phyloP scores from a whole-genome alignment of 345 rosid species.

The Cardamine chenopodiifolia region DNA sequence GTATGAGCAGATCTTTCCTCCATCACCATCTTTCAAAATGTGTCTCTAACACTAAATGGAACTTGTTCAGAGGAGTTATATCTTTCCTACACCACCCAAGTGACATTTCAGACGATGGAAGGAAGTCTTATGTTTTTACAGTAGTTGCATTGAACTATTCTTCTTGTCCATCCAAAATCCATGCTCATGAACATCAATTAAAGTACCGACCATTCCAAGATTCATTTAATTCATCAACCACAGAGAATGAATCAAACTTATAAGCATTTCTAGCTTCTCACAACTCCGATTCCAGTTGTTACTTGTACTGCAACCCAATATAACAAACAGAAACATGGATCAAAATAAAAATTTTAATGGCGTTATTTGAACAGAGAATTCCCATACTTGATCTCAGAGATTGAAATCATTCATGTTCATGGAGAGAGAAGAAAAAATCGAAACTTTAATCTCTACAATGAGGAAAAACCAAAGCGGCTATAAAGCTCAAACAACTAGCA shows the following conservation, averaged over 20 bases:
- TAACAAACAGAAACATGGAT: background rate
- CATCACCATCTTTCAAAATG: background rate
- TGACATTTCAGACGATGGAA: slow-evolving; percentile 46
- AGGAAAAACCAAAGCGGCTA: background rate
- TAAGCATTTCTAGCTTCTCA: background rate
- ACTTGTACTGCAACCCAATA: background rate
- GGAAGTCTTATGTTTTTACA: slow-evolving; percentile 16
- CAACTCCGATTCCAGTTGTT: background rate
- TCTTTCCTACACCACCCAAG: slow-evolving; percentile 53
- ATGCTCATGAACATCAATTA: slow-evolving; percentile 45
- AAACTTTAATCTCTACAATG: slow-evolving; percentile 16
- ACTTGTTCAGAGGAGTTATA: slow-evolving; percentile 49
- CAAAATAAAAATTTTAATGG: slow-evolving; percentile 12
- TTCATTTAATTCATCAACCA: background rate
- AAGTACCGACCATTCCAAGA: slow-evolving; percentile 23
- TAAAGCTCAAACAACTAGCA: background rate
- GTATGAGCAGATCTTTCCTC: slow-evolving; percentile 24
- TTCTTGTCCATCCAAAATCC: slow-evolving; percentile 35
- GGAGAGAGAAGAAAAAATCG: background rate
- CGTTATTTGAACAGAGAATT: background rate
- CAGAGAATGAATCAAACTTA: background rate
- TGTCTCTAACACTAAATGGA: slow-evolving; percentile 40
- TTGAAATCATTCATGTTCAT: background rate
- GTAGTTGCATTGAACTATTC: background rate
- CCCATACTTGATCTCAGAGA: background rate